Conservation (phyloP, 768 basidiomycete species). For the Trametes cubensis region DNA sequence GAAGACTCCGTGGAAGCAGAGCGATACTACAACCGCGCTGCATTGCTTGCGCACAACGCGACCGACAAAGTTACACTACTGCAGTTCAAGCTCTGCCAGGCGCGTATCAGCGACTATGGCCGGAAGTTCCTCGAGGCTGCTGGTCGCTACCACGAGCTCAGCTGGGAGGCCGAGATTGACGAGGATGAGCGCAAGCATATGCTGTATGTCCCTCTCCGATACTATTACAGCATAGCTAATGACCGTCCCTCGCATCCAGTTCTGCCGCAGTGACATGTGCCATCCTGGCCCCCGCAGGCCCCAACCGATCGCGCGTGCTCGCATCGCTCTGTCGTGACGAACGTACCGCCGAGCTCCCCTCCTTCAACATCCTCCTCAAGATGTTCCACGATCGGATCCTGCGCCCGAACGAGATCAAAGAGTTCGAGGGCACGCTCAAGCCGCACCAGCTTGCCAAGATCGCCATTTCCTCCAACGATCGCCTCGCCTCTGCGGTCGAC, state of each 20-base stretch:
- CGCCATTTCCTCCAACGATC: slow-evolving; percentile 80
- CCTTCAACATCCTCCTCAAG: slow-evolving; percentile 90
- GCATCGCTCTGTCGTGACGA: slow-evolving; percentile 95
- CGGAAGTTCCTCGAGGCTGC: slow-evolving; percentile 95
- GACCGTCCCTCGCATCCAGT: slow-evolving; percentile 41
- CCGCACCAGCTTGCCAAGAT: slow-evolving; percentile 95
- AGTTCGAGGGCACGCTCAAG: slow-evolving; percentile 85
- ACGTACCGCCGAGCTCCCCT: slow-evolving; percentile 75
- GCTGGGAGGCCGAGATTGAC: slow-evolving; percentile 87
- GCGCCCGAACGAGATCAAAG: slow-evolving; percentile 83
- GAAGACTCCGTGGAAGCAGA: slow-evolving; percentile 98
- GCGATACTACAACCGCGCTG: slow-evolving; percentile 95
- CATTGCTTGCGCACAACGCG: slow-evolving; percentile 81
- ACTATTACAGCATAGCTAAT: background rate
- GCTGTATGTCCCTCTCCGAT: slow-evolving; percentile 58
- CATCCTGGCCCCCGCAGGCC: slow-evolving; percentile 95
- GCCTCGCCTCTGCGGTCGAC: slow-evolving; percentile 65
- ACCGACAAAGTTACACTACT: slow-evolving; percentile 78
- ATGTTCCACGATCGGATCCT: slow-evolving; percentile 99
- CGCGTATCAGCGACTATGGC: slow-evolving; percentile 89
- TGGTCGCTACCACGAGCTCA: slow-evolving; percentile 90
- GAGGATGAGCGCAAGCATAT: slow-evolving; percentile 91
- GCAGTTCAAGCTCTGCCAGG: slow-evolving; percentile 90
- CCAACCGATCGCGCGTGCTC: slow-evolving; percentile 90
- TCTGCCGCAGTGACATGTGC: slow-evolving; percentile 93